Conservation (phyloP, 2,329 filamentous ascomycete species). For the Beauveria sp. region DNA sequence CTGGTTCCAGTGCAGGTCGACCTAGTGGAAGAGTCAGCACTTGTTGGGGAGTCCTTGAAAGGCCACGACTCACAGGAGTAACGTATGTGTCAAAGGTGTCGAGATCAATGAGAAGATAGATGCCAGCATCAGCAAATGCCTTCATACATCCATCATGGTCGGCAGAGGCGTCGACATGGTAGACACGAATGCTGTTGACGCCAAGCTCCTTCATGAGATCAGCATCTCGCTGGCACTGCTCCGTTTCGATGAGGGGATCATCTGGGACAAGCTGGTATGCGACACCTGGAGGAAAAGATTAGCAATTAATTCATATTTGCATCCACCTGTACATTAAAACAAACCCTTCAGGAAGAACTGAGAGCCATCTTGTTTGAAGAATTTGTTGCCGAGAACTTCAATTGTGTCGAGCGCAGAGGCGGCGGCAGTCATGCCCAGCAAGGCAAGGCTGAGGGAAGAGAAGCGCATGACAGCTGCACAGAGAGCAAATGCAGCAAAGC, state of each 20-base stretch:
- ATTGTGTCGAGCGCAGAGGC: constrained; percentile 39
- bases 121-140: constrained; percentile 69
- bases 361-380: constrained; percentile 72
- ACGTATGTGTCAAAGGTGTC: constrained; percentile 69
- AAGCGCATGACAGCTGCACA: constrained; percentile 29
- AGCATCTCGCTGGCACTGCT: constrained; percentile 71
- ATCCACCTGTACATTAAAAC: constrained; percentile 7
- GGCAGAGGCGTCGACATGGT: constrained; percentile 67
- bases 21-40: constrained; percentile 29
- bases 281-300: constrained; percentile 46
- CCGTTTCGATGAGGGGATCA: constrained; percentile 68
- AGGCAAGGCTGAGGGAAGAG: constrained; percentile 24
- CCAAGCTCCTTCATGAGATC: constrained; percentile 71
- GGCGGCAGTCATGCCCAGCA: constrained; percentile 26
- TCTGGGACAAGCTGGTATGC: constrained; percentile 58
- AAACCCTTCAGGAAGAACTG: constrained; percentile 81
- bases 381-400: constrained; percentile 64
- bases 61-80: constrained; percentile 37
- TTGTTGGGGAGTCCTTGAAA: not conserved
- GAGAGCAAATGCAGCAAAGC: not conserved
- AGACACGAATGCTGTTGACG: constrained; percentile 78
- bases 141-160: constrained; percentile 77
- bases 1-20: constrained; percentile 61
- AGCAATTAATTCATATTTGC: not conserved
- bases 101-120: constrained; percentile 78